phyloP scores from a whole-genome alignment of 2,329 filamentous ascomycete species.

The Leptographium galeiforme region DNA sequence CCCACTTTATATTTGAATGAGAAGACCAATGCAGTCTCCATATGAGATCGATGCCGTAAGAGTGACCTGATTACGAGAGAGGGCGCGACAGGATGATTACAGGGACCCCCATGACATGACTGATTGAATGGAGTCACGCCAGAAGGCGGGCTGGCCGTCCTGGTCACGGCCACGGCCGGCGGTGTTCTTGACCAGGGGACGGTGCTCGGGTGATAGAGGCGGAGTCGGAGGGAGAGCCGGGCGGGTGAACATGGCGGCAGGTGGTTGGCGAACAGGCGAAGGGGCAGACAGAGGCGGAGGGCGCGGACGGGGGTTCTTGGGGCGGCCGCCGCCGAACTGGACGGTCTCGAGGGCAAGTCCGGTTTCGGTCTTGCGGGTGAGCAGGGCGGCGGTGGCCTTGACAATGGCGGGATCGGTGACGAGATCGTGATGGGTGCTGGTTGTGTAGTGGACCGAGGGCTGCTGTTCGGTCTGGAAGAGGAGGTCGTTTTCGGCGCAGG shows the following conservation, averaged over 20 bases:
- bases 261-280: neutral
- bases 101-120: neutral
- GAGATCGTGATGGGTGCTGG: neutral
- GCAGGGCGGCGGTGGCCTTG: neutral
- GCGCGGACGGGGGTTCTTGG: too few species aligned
- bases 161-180: neutral
- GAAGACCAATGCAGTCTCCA: neutral
- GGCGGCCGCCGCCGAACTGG: neutral
- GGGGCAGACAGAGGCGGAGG: neutral
- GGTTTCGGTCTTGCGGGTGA: neutral
- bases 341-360: neutral
- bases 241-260: neutral
- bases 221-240: conserved; percentile 6
- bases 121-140: neutral
- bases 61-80: neutral
- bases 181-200: neutral
- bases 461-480: neutral
- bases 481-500: conserved; percentile 8
- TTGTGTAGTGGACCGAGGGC: neutral
- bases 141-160: neutral
- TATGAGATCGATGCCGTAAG: neutral
- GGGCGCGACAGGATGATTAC: neutral
- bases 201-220: conserved; percentile 5
- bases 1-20: neutral
- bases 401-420: neutral